phyloP scores from a whole-genome alignment of 129 eudicot species.

The Arctium lappa region DNA sequence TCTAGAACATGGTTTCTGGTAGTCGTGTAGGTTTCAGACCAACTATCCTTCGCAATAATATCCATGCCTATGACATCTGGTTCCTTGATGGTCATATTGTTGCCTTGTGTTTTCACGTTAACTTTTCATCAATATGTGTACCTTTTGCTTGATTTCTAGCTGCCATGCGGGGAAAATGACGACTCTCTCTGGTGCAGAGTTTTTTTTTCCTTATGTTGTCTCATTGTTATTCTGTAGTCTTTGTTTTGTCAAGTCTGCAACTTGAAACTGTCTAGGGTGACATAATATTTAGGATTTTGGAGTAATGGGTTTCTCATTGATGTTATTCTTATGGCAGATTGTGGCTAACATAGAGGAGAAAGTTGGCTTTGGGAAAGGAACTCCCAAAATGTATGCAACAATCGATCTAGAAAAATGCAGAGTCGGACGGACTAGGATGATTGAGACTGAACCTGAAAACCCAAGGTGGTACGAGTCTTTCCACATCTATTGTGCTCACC shows the following conservation, averaged over 20 bases:
- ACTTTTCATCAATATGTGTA: neutral
- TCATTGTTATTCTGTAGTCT: neutral
- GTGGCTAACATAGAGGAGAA: constrained; percentile 53
- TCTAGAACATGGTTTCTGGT: neutral
- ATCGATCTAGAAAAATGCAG: constrained; percentile 70
- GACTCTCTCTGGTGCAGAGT: neutral
- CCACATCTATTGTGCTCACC: constrained; percentile 74
- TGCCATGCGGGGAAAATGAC: neutral
- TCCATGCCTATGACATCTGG: neutral
- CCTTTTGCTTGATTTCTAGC: neutral
- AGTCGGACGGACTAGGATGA: constrained; percentile 65
- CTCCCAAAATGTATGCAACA: constrained; percentile 68
- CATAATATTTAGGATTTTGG: neutral
- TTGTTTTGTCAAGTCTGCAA: neutral
- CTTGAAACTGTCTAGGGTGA: neutral
- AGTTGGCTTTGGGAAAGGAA: constrained; percentile 70
- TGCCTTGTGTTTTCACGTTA: neutral
- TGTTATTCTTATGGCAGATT: constrained; percentile 30
- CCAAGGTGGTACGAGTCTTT: constrained; percentile 78
- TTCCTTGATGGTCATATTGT: neutral
- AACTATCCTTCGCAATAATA: neutral
- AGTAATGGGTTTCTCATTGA: neutral
- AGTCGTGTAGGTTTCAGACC: neutral
- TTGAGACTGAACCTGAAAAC: constrained; percentile 48
- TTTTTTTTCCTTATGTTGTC: neutral